These are phyloP conservation scores for Pseudonectria buxi DNA, from an alignment of 2,329 filamentous ascomycete species.

Conservation along the genomic window DNA sequence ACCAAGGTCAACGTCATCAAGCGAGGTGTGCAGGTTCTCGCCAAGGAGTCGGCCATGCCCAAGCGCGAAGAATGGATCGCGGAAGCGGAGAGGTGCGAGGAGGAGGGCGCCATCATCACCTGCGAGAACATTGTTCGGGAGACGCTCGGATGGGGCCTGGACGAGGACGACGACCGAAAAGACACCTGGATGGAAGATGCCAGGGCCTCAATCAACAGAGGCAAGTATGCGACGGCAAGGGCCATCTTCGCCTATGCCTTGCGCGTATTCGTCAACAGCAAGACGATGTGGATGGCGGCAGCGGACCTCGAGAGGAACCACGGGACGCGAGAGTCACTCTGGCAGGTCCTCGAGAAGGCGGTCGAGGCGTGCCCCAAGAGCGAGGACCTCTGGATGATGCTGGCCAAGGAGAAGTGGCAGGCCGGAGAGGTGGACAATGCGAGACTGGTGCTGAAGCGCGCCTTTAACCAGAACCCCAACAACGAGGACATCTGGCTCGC, in stretches of 20 bases:
- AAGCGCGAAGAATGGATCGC: constrained; percentile 96
- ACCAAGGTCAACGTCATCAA: constrained; percentile 89
- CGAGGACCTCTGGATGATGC: constrained; percentile 90
- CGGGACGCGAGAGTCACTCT: constrained; percentile 74
- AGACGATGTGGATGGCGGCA: constrained; percentile 82
- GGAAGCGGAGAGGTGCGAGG: constrained; percentile 91
- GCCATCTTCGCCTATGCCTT: constrained; percentile 91
- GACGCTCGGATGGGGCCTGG: constrained; percentile 85
- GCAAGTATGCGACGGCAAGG: constrained; percentile 80
- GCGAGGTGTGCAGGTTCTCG: constrained; percentile 80
- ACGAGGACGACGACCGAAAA: constrained; percentile 94
- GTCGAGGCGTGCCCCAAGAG: constrained; percentile 89
- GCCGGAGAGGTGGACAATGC: constrained; percentile 82
- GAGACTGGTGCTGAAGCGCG: constrained; percentile 74
- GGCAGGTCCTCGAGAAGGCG: constrained; percentile 82
- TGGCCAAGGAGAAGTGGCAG: constrained; percentile 92
- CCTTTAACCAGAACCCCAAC: constrained; percentile 91
- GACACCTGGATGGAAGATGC: constrained; percentile 96
- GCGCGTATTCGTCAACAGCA: constrained; percentile 81
- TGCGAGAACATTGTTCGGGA: constrained; percentile 86
- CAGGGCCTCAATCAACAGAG: constrained; percentile 70
- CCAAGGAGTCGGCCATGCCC: constrained; percentile 89
- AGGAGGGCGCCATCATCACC: constrained; percentile 79
- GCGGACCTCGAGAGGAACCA: constrained; percentile 88
- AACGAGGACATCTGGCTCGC: constrained; percentile 98